Conservation (phyloP, 2,329 filamentous ascomycete species). For the Pseudogymnoascus sp. region DNA sequence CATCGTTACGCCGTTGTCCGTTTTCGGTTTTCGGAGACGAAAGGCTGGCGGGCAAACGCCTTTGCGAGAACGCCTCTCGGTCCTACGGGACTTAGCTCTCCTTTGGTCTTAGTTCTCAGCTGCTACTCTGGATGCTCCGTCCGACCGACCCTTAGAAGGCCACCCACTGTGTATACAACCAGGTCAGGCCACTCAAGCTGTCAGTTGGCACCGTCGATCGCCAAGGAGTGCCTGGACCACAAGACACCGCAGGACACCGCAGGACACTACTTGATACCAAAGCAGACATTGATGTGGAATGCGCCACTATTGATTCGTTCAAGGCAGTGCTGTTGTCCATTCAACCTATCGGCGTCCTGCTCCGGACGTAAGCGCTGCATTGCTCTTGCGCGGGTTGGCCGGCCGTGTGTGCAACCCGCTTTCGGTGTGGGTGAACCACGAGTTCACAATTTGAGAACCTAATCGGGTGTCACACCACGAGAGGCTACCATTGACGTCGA, state of each 20-base stretch:
- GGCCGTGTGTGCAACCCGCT: neutral
- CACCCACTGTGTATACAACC: neutral
- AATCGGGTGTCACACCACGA: neutral
- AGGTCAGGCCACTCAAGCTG: neutral
- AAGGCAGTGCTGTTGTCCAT: neutral
- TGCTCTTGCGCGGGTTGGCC: neutral
- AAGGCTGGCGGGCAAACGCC: neutral
- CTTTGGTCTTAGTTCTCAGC: neutral
- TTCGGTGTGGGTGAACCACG: conserved; percentile 6
- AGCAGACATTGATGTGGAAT: neutral
- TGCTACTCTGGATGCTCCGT: neutral
- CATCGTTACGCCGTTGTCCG: neutral
- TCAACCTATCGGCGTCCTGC: neutral
- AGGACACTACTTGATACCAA: neutral
- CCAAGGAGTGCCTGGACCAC: neutral
- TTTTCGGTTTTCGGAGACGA: neutral
- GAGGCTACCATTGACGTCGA: neutral
- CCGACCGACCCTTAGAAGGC: neutral
- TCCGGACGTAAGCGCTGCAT: neutral
- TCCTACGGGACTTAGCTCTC: neutral
- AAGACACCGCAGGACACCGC: neutral
- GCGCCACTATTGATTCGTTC: neutral
- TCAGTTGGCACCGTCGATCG: neutral
- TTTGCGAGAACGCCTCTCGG: neutral
- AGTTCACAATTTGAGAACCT: neutral